Conservation (phyloP, 2,329 filamentous ascomycete genomes). For the Aspergillus sp. region DNA sequence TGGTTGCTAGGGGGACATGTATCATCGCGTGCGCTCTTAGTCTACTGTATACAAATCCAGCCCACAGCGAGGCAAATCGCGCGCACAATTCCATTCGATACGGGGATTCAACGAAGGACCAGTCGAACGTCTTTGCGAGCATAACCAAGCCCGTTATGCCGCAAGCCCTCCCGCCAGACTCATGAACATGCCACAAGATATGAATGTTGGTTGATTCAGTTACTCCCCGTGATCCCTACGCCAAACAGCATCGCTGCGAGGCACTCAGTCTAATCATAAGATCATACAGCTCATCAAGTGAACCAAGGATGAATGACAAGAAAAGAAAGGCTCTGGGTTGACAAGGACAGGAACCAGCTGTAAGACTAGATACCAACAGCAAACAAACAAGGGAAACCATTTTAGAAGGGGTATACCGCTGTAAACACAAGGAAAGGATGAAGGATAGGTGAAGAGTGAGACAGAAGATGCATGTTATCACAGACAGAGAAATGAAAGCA, state of each 20-base stretch:
- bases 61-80: no score
- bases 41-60: no score
- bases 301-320: constrained; percentile 5
- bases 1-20: no score
- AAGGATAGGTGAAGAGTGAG: not conserved
- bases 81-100: no score
- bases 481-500: not conserved
- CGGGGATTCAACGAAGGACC: no score
- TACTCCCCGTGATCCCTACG: not conserved
- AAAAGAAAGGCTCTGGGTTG: constrained; percentile 7
- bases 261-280: constrained; percentile 9
- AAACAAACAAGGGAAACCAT: constrained; percentile 20
- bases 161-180: no score
- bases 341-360: constrained; percentile 7
- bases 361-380: constrained; percentile 14
- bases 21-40: no score
- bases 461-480: constrained; percentile 1
- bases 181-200: no score
- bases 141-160: no score
- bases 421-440: constrained; percentile 21
- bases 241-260: not conserved
- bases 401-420: constrained; percentile 32
- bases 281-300: constrained; percentile 17
- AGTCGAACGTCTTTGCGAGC: no score
- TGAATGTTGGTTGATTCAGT: not conserved